These are phyloP conservation scores for Sugiyamaella boreocaroliniensis DNA, from an alignment of 805 yeast species.

Conservation along the genomic window DNA sequence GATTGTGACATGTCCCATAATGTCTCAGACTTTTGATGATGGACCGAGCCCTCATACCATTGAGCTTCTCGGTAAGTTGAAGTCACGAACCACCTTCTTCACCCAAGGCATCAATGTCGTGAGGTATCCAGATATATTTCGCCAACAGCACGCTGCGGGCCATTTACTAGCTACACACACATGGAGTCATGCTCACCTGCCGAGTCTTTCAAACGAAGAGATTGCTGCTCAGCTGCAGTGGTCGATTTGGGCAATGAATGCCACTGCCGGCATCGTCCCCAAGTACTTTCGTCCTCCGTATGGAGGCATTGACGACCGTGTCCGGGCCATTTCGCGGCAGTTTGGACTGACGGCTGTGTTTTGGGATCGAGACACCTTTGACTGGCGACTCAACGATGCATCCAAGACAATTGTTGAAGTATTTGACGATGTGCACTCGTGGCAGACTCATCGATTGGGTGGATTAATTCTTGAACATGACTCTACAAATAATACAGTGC, in stretches of 20 bases:
- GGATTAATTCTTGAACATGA: conserved; percentile 90
- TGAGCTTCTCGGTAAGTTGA: conserved; percentile 46
- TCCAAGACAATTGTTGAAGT: conserved; percentile 49
- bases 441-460: conserved; percentile 35
- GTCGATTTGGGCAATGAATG: conserved; percentile 98
- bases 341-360: conserved; percentile 82
- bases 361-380: conserved; percentile 89
- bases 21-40: conserved; percentile 90
- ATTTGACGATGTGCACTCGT: conserved; percentile 46
- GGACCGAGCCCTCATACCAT: conserved; percentile 79
- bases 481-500: conserved; percentile 56
- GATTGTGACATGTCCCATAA: conserved; percentile 59
- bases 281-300: conserved; percentile 95
- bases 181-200: conserved; percentile 86
- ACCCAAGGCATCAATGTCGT: conserved; percentile 78
- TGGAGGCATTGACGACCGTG: conserved; percentile 87
- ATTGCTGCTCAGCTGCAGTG: conserved; percentile 86
- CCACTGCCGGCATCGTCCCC: conserved; percentile 80
- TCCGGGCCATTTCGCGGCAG: conserved; percentile 68
- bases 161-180: conserved; percentile 86
- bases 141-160: conserved; percentile 48
- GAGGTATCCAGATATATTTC: conserved; percentile 65
- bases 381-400: conserved; percentile 67
- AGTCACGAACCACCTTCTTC: conserved; percentile 67
- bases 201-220: conserved; percentile 68